A percentile compares a stretch with the other conserved stretches of the same genome.
Conservation (phyloP, 129 eudicot genomes). For the Flaveria trinervia region DNA sequence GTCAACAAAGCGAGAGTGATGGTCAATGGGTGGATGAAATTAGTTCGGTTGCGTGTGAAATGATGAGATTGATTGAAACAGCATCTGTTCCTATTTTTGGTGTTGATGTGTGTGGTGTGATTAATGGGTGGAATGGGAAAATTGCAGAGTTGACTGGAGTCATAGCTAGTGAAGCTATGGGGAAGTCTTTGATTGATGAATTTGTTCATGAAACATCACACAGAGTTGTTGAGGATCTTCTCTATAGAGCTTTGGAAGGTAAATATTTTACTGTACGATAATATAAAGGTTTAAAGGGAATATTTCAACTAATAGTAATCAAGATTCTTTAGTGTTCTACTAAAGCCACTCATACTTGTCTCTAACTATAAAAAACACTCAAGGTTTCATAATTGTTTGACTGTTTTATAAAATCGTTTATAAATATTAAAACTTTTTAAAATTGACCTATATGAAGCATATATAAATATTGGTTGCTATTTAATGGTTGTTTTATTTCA, state of each 20-base stretch:
- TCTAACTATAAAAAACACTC: no score
- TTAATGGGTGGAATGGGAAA: slow-evolving; percentile 77
- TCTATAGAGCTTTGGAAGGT: slow-evolving; percentile 62
- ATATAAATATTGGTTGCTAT: no score
- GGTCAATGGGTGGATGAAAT: slow-evolving; percentile 40
- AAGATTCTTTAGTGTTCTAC: no score
- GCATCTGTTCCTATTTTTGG: slow-evolving; percentile 74
- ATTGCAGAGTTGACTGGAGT: slow-evolving; percentile 66
- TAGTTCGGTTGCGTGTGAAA: slow-evolving; percentile 57
- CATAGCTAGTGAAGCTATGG: slow-evolving; percentile 54
- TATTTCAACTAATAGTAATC: no score
- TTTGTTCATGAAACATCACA: slow-evolving; percentile 53
- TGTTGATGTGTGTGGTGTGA: slow-evolving; percentile 52
- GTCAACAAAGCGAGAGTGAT: slow-evolving; percentile 37
- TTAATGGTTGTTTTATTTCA: no score
- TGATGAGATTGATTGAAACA: slow-evolving; percentile 74
- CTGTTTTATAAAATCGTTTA: no score
- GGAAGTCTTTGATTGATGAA: slow-evolving; percentile 60
- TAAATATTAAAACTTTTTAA: no score
- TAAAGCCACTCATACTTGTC: no score
- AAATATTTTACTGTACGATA: not conserved
- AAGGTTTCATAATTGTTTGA: no score
- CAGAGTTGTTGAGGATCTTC: slow-evolving; percentile 43
- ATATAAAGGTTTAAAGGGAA: not conserved
- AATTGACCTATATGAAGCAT: no score